A percentile compares a stretch with the other conserved stretches of the same genome.
Conservation (phyloP, 192 early-diverging fungal species). For the Coemansia umbellata region DNA sequence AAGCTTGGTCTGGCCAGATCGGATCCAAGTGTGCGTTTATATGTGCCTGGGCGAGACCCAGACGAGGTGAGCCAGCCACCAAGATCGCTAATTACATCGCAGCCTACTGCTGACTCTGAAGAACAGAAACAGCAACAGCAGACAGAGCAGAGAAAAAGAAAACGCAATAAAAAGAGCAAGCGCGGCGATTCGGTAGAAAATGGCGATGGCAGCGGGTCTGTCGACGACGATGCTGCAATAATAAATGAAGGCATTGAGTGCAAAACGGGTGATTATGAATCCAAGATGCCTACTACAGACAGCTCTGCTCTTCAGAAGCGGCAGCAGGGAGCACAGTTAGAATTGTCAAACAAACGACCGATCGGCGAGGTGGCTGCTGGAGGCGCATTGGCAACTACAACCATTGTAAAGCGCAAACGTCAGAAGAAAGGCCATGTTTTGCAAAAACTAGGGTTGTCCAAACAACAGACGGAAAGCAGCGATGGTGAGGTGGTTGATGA, state of each 20-base stretch:
- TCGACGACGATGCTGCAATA: neutral
- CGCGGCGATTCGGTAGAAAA: slow-evolving; percentile 43
- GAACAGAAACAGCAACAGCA: neutral
- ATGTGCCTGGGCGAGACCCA: slow-evolving; percentile 52
- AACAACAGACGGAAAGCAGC: slow-evolving; percentile 6
- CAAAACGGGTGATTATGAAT: no score
- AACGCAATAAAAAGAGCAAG: slow-evolving; percentile 12
- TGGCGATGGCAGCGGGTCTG: slow-evolving; percentile 5
- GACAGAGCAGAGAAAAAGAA: slow-evolving; percentile 1
- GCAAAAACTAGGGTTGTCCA: slow-evolving; percentile 27
- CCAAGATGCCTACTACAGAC: no score
- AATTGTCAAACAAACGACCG: slow-evolving; percentile 4
- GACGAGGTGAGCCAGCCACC: slow-evolving; percentile 35
- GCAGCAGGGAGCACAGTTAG: neutral
- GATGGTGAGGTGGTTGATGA: slow-evolving; percentile 9
- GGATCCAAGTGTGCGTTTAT: slow-evolving; percentile 57
- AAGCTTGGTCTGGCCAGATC: slow-evolving; percentile 59
- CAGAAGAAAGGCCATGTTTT: slow-evolving; percentile 53
- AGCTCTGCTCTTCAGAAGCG: neutral
- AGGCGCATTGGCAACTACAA: slow-evolving; percentile 28
- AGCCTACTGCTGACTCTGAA: neutral
- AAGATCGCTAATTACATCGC: no score
- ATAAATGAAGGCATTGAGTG: neutral
- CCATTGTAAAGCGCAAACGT: slow-evolving; percentile 50
- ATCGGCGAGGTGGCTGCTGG: slow-evolving; percentile 29